Percentiles rank a stretch among this genome's conserved stretches.
These are phyloP conservation scores for Daldinia sp. DNA, from an alignment of 2,329 filamentous ascomycete genomes.

Conservation along the genomic window DNA sequence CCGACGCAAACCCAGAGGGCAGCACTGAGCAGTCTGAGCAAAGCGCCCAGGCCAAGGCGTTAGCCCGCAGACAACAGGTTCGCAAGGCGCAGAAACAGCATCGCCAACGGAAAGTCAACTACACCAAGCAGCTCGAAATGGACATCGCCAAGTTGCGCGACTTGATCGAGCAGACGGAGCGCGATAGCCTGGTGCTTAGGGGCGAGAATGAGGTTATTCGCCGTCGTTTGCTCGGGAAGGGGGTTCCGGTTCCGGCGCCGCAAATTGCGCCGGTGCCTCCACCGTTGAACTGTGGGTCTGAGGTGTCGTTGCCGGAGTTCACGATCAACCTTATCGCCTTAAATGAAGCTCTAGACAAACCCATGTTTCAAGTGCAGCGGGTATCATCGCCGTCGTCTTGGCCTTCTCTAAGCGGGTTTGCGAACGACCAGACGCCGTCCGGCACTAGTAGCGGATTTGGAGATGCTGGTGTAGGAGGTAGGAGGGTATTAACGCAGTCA, in stretches of 20 bases:
- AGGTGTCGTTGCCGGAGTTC: slow-evolving; percentile 34
- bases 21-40: slow-evolving; percentile 1
- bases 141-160: slow-evolving; percentile 59
- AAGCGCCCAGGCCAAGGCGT: slow-evolving; percentile 51
- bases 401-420: background rate
- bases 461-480: background rate
- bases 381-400: slow-evolving; percentile 23
- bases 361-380: slow-evolving; percentile 53
- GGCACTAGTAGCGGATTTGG: background rate
- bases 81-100: slow-evolving; percentile 63
- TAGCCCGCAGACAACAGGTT: slow-evolving; percentile 60
- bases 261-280: background rate
- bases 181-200: slow-evolving; percentile 50
- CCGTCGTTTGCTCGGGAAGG: slow-evolving; percentile 42
- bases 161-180: slow-evolving; percentile 54
- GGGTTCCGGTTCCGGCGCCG: background rate
- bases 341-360: slow-evolving; percentile 52
- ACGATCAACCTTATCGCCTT: slow-evolving; percentile 52
- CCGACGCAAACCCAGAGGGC: slow-evolving; percentile 7
- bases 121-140: slow-evolving; percentile 62
- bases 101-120: slow-evolving; percentile 64
- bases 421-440: background rate
- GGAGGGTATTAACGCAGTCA: slow-evolving; percentile 43
- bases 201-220: slow-evolving; percentile 56
- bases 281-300: background rate